Evolutionary conservation across 495 filamentous ascomycete species (phyloP), one percentile per base, ranked within the genome.

Genomic region (Daldinia decipiens): DNA sequence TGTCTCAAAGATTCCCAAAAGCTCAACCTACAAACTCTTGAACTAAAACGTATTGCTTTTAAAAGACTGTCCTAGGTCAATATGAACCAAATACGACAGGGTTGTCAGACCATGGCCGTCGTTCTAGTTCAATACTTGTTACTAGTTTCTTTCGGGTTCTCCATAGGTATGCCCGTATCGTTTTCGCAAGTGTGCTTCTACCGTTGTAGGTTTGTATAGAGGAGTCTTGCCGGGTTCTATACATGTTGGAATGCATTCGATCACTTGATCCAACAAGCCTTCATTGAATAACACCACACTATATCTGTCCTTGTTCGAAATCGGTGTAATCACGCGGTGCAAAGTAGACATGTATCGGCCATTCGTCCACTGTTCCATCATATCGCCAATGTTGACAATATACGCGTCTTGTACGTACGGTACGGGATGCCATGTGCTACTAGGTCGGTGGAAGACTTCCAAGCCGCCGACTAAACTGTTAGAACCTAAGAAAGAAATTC

Each of bases 311-410:
- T 78, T 77, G 3, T 76, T 80, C 0, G 81, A 81, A 2, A 81
- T 61, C 2, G 76, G 76, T 38, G 84, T 84, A 15, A 81, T 78
- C 0, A 86, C 84, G 11, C 83, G 81, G 72, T 85, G 83, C 70
- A 82, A 74, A 0, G 83, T 86, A 3, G 84, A 84, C 43, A 80
- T 79, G 59, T 84, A 85, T 47, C 77, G 70, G 2, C 83, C 83
- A 5, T 82, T 83, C 9, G 81, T 82, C 32, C 84, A 80, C 51
- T 69, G 74, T 15, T 79, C 77, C 79, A 83, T 81, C 56, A 86
- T 73, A 68, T 87, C 83, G 13, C 85, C 84, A 43, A 87, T 81
- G 61, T 85, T 86, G 65, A 85, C 83, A 3, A 86, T 80, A 64
- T 84, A 80, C 31, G 82, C 85, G 1, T 82, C 82, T 45, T 80